Percentiles rank a stretch among this genome's conserved stretches.
These are phyloP conservation scores for Perkinsus chesapeaki DNA, from an alignment of 169 alveolate species.

Conservation along the genomic window DNA sequence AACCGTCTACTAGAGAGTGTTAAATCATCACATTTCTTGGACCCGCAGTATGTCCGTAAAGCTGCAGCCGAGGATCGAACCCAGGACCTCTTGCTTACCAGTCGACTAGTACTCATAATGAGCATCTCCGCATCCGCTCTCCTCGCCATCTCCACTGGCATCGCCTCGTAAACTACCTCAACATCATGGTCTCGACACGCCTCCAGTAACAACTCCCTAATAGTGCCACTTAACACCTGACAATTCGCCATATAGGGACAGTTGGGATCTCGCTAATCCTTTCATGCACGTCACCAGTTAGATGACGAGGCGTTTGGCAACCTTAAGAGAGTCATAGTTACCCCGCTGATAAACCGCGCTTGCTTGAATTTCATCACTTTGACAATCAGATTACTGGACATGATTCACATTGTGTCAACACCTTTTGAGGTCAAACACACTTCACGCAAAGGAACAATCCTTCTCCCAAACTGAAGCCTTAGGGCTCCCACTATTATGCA, in stretches of 20 bases:
- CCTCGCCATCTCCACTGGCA: not conserved
- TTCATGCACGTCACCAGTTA: conserved; percentile 78
- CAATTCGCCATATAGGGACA: no score
- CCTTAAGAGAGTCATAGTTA: conserved; percentile 82
- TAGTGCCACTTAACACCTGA: conserved; percentile 84
- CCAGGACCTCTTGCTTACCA: not conserved
- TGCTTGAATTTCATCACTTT: conserved; percentile 75
- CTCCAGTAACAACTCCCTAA: not conserved
- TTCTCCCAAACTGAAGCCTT: no score
- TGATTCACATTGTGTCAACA: conserved; percentile 81
- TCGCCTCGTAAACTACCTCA: not conserved
- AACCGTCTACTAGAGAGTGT: no score
- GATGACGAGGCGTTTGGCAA: conserved; percentile 83
- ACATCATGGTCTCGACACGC: not conserved
- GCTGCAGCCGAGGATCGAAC: not conserved
- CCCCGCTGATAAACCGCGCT: conserved; percentile 87
- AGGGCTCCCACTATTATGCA: no score
- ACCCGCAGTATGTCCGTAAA: no score
- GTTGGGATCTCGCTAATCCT: no score
- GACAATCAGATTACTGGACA: conserved; percentile 87
- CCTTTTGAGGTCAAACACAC: no score
- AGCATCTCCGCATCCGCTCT: not conserved
- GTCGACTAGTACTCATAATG: not conserved
- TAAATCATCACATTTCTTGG: no score
- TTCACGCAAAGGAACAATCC: no score